These are phyloP conservation scores for apple (Malus domestica) DNA, from an alignment of 306 rosid genomes.

Conservation along the genomic window DNA sequence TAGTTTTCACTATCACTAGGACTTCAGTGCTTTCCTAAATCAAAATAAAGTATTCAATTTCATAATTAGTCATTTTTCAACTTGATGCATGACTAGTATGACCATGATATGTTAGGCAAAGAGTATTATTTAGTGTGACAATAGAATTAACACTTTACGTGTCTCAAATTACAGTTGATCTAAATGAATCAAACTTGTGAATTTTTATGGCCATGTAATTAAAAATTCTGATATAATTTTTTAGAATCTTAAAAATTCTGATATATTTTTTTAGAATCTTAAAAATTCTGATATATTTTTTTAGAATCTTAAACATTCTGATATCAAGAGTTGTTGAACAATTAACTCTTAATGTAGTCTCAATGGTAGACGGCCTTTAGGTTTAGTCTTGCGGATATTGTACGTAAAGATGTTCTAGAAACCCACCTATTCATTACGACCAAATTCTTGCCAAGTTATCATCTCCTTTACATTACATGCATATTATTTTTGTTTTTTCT, in stretches of 20 bases:
- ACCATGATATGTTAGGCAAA: background rate
- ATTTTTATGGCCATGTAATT: background rate
- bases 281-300: background rate
- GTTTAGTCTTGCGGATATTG: slow-evolving; percentile 17
- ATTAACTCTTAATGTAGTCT: slow-evolving; percentile 32
- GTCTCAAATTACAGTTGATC: background rate
- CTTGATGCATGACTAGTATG: background rate
- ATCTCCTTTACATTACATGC: background rate
- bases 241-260: background rate
- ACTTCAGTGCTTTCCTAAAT: background rate
- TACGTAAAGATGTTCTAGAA: slow-evolving; percentile 47
- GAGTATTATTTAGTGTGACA: background rate
- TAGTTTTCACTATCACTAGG: background rate
- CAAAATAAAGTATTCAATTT: background rate
- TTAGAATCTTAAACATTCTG: background rate
- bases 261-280: too few relatives aligned
- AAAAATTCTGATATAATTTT: background rate
- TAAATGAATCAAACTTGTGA: background rate
- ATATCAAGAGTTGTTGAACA: slow-evolving; percentile 47
- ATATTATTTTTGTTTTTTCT: too few relatives aligned
- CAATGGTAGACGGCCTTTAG: slow-evolving; percentile 13
- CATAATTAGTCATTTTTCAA: background rate
- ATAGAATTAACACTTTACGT: background rate
- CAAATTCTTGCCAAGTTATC: background rate
- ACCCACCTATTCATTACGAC: slow-evolving; percentile 15